Evolutionary conservation across 1,284 basidiomycete genomes (phyloP).

Genomic region (Wallemia mellicola): DNA sequence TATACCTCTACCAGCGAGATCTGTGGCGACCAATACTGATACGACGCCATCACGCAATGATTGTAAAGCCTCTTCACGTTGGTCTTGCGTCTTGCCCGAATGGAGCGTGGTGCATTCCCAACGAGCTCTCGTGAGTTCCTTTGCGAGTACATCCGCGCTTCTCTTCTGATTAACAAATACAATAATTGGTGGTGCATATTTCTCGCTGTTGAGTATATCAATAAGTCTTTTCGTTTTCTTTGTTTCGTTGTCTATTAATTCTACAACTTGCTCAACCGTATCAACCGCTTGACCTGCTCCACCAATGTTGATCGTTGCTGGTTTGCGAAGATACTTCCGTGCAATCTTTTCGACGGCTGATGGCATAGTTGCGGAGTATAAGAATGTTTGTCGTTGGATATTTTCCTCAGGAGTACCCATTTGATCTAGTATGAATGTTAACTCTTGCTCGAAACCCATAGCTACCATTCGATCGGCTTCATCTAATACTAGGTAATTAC

Average conservation of each 20-base stretch:
- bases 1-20: conserved; percentile 90
- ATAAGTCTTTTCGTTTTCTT: conserved; percentile 66
- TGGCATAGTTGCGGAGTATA: conserved; percentile 98
- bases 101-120: conserved; percentile 53
- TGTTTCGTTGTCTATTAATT: conserved; percentile 73
- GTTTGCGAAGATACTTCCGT: conserved; percentile 67
- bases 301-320: conserved; percentile 88
- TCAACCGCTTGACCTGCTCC: conserved; percentile 92
- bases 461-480: conserved; percentile 98
- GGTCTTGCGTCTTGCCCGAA: conserved; percentile 88
- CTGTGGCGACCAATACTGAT: conserved; percentile 75
- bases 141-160: conserved; percentile 83
- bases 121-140: conserved; percentile 38
- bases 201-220: conserved; percentile 62
- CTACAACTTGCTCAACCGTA: conserved; percentile 84
- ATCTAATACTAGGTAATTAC: conserved; percentile 95
- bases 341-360: conserved; percentile 77
- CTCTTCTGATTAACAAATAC: conserved; percentile 99
- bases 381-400: conserved; percentile 12
- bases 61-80: conserved; percentile 72
- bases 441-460: conserved; percentile 76
- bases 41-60: conserved; percentile 53
- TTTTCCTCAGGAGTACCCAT: conserved; percentile 20
- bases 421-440: conserved; percentile 82
- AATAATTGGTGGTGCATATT: conserved; percentile 70